These are phyloP conservation scores for Syzygium malaccense DNA, from an alignment of 441 rosid genomes.

Conservation along the genomic window DNA sequence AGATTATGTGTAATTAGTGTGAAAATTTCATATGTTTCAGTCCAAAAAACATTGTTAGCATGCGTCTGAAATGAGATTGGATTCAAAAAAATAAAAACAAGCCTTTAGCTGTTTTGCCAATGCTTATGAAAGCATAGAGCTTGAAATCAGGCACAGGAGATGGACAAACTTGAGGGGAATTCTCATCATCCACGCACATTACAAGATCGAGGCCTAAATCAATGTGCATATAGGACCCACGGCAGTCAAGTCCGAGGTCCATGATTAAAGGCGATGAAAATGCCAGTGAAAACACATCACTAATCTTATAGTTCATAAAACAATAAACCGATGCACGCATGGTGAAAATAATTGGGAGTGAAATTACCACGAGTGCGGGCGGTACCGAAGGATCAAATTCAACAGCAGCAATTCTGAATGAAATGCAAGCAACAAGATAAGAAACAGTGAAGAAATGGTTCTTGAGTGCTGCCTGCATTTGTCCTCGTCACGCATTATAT, in stretches of 20 bases:
- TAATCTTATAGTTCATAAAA: neutral
- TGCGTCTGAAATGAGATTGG: neutral
- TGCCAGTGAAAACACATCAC: neutral
- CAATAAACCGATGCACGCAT: neutral
- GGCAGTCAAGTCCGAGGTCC: fast-evolving
- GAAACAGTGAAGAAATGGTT: neutral
- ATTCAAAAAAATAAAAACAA: neutral
- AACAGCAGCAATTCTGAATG: too few species aligned
- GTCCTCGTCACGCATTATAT: neutral
- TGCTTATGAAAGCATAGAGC: neutral
- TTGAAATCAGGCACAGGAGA: fast-evolving
- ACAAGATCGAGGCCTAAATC: neutral
- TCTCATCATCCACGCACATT: neutral
- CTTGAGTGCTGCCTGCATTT: neutral
- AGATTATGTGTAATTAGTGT: neutral
- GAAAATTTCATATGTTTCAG: neutral
- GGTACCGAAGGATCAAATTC: neutral
- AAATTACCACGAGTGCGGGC: neutral
- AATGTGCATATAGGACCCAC: neutral
- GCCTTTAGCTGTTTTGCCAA: neutral
- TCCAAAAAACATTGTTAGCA: neutral
- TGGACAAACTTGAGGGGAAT: neutral
- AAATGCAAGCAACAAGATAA: neutral
- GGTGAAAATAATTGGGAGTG: neutral
- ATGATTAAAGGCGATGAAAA: neutral